phyloP scores from a whole-genome alignment of 768 basidiomycete genomes.

The Exidia glandulosa region DNA sequence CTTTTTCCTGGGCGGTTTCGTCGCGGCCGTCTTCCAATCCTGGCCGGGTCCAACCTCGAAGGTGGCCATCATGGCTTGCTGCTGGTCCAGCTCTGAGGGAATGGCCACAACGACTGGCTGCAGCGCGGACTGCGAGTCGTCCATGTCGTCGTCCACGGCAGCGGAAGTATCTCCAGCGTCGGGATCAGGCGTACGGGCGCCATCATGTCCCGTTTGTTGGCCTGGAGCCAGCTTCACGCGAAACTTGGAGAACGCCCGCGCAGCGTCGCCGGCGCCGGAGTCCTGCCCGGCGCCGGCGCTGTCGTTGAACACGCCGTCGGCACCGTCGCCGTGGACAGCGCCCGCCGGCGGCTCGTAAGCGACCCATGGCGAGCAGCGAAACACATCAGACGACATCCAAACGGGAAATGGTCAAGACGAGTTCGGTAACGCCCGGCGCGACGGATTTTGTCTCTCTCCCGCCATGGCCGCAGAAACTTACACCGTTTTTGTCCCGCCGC shows the following conservation, averaged over 20 bases:
- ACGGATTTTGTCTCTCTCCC: not conserved
- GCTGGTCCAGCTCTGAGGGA: not conserved
- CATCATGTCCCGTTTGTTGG: not conserved
- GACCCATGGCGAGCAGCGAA: not conserved
- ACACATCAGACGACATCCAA: not conserved
- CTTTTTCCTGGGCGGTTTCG: not conserved
- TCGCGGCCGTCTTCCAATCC: not conserved
- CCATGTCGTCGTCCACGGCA: no score
- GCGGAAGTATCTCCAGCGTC: not conserved
- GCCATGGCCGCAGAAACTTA: not conserved
- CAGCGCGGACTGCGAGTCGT: not conserved
- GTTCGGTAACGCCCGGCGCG: not conserved
- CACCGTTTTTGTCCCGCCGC: not conserved
- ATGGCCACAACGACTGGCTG: not conserved
- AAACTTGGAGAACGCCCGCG: not conserved
- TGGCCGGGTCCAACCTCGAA: not conserved
- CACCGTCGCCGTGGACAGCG: not conserved
- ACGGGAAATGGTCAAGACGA: not conserved
- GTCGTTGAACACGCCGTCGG: not conserved
- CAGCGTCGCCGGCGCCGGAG: not conserved
- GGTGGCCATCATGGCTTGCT: not conserved
- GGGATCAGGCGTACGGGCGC: not conserved
- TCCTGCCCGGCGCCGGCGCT: not conserved
- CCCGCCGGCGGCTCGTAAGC: not conserved
- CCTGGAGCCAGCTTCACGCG: not conserved